Evolutionary conservation across 805 yeast genomes (phyloP).

Genomic region (Metschnikowia chrysomelidarum): DNA sequence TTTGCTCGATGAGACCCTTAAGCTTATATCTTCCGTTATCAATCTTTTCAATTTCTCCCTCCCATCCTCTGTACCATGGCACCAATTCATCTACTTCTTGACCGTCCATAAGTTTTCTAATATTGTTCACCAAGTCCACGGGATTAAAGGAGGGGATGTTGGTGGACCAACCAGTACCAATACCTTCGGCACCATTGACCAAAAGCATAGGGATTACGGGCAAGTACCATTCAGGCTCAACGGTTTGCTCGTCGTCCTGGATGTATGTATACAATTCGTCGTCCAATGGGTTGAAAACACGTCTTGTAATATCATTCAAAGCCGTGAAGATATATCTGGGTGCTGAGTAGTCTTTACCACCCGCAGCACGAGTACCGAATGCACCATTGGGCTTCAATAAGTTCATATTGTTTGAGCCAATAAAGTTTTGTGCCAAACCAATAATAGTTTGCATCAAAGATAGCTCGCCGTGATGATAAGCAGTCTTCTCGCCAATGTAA

Average conservation of each 20-base stretch:
- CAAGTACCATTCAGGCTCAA: conserved; percentile 93
- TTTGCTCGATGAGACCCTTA: conserved; percentile 76
- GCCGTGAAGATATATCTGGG: conserved; percentile 94
- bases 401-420: conserved; percentile 89
- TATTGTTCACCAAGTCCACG: conserved; percentile 69
- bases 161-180: conserved; percentile 99
- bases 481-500: conserved; percentile 82
- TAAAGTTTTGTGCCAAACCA: conserved; percentile 91
- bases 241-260: conserved; percentile 90
- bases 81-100: conserved; percentile 69
- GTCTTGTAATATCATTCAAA: conserved; percentile 69
- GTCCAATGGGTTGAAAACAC: conserved; percentile 76
- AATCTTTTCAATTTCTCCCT: conserved; percentile 67
- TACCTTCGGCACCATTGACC: conserved; percentile 96
- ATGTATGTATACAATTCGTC: conserved; percentile 73
- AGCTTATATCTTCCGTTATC: conserved; percentile 70
- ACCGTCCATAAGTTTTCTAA: conserved; percentile 69
- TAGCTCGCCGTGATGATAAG: conserved; percentile 93
- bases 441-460: conserved; percentile 87
- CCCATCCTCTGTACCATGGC: conserved; percentile 98
- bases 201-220: conserved; percentile 95
- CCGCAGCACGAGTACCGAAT: conserved; percentile 93
- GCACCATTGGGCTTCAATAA: conserved; percentile 87
- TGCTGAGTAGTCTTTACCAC: conserved; percentile 99
- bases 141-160: conserved; percentile 91